Conservation (phyloP, 139 green algal genomes). For the Chlamydomonas applanata region DNA sequence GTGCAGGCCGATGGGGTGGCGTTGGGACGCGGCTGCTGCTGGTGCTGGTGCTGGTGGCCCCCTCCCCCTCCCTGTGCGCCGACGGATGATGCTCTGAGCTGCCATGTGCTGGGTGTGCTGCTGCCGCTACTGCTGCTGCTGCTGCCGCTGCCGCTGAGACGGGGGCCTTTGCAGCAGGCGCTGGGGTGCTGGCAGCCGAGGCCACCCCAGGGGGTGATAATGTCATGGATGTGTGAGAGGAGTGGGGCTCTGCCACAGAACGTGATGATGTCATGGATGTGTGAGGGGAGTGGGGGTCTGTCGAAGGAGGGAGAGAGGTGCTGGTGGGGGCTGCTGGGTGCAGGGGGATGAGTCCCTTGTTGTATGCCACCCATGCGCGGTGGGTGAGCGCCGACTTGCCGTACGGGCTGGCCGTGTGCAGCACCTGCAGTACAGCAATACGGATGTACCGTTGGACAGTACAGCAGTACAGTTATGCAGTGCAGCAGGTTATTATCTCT, state of each 20-base stretch:
- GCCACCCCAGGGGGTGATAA: too few species aligned
- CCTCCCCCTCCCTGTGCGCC: too few species aligned
- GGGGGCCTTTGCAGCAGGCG: too few species aligned
- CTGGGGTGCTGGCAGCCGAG: too few species aligned
- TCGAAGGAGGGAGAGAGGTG: too few species aligned
- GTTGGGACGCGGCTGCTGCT: background rate
- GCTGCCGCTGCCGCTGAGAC: slow-evolving; percentile 3
- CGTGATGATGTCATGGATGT: too few species aligned
- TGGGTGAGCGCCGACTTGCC: slow-evolving; percentile 65
- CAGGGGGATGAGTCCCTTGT: slow-evolving; percentile 37
- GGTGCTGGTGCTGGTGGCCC: slow-evolving; percentile 15
- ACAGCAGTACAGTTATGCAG: background rate
- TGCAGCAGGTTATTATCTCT: too few species aligned
- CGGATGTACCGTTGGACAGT: too few species aligned
- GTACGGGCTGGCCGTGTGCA: slow-evolving; percentile 50
- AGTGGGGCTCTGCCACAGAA: too few species aligned
- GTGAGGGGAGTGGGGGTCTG: too few species aligned
- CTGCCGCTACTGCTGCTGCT: slow-evolving; percentile 9
- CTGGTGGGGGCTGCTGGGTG: background rate
- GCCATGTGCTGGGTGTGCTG: too few species aligned
- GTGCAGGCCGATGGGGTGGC: slow-evolving; percentile 38
- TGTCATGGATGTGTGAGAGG: background rate
- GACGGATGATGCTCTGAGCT: too few species aligned
- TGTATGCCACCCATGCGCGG: slow-evolving; percentile 51
- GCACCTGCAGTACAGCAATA: slow-evolving; percentile 32